phyloP scores from a whole-genome alignment of 2,329 filamentous ascomycete species.

The Byssoonygena ceratinophila region DNA sequence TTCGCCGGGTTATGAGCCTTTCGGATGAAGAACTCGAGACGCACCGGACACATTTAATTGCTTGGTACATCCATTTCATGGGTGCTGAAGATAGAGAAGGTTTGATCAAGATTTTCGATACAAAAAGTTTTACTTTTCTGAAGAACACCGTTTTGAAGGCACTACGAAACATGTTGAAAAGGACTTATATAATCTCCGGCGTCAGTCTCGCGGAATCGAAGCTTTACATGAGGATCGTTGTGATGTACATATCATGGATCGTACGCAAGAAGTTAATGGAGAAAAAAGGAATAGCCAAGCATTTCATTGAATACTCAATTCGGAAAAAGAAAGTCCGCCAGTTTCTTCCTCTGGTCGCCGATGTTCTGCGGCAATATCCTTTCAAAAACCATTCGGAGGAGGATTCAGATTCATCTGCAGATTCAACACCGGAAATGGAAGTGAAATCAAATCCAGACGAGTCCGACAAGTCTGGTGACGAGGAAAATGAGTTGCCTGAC shows the following conservation, averaged over 20 bases:
- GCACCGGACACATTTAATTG: conserved; percentile 25
- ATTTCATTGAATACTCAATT: conserved; percentile 20
- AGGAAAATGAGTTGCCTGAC: not conserved
- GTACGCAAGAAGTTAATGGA: conserved; percentile 19
- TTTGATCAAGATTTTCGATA: not conserved
- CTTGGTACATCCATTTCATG: conserved; percentile 23
- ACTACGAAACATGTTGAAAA: not conserved
- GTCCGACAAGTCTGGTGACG: not conserved
- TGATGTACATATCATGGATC: conserved; percentile 28
- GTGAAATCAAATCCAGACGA: not conserved
- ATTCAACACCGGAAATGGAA: not conserved
- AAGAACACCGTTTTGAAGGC: not conserved
- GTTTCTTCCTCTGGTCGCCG: conserved; percentile 26
- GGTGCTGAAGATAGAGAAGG: conserved; percentile 16
- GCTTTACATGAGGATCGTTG: conserved; percentile 20
- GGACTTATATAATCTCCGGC: not conserved
- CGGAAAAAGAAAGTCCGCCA: conserved; percentile 20
- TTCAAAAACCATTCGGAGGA: conserved; percentile 8
- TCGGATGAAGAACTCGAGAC: conserved; percentile 29
- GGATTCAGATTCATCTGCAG: conserved; percentile 2
- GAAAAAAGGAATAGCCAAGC: conserved; percentile 18
- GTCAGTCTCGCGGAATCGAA: not conserved
- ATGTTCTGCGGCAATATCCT: conserved; percentile 19
- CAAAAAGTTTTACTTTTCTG: not conserved
- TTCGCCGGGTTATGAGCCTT: conserved; percentile 25